These are phyloP conservation scores for Berkeleyomyces basicola DNA, from an alignment of 2,329 filamentous ascomycete genomes.

Conservation along the genomic window DNA sequence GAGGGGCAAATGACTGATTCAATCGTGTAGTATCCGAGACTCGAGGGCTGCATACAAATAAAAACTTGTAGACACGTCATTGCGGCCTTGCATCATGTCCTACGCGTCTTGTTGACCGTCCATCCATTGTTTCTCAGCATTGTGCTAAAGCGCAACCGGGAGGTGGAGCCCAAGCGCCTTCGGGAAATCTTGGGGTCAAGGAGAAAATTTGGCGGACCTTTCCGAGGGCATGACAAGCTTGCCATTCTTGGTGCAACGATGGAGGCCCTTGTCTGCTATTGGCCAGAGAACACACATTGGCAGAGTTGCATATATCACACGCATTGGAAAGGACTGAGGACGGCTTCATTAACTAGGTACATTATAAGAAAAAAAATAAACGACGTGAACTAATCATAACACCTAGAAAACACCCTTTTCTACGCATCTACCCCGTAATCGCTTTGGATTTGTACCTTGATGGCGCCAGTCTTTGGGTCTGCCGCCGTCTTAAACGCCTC, in stretches of 20 bases:
- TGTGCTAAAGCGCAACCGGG: background rate
- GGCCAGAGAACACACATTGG: background rate
- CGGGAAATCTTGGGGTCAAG: slow-evolving; percentile 8
- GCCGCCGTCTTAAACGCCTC: slow-evolving; percentile 81
- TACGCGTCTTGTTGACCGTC: too few species aligned
- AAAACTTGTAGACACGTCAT: too few species aligned
- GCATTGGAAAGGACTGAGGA: background rate
- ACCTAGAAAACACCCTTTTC: background rate
- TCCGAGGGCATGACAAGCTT: background rate
- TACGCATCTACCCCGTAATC: slow-evolving; percentile 12
- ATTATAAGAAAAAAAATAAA: background rate
- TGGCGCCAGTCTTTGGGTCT: slow-evolving; percentile 81
- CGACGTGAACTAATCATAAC: background rate
- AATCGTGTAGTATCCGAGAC: too few species aligned
- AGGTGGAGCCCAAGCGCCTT: slow-evolving; percentile 1
- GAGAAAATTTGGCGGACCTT: slow-evolving; percentile 4
- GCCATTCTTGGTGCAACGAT: background rate
- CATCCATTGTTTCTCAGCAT: too few species aligned
- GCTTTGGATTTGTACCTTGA: slow-evolving; percentile 91
- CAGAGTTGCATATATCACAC: background rate
- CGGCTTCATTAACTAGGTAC: too few species aligned
- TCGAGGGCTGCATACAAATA: too few species aligned
- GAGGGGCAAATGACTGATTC: background rate
- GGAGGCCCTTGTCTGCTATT: background rate
- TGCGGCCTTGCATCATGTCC: too few species aligned